Conservation (phyloP, 768 basidiomycete genomes). For the Symmetrospora coprosmae region DNA sequence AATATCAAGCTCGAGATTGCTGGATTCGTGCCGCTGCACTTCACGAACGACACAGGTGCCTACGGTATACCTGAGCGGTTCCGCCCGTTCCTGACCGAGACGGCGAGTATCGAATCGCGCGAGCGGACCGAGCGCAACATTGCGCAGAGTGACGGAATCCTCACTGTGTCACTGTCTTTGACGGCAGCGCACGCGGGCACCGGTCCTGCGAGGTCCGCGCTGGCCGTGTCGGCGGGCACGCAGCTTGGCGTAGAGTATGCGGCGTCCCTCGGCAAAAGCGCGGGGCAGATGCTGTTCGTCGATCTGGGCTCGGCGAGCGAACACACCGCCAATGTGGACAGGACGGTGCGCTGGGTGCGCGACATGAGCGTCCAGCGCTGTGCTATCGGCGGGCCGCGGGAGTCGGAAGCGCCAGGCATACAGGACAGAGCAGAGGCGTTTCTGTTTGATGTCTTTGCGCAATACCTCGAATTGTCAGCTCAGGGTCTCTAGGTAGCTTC, state of each 20-base stretch:
- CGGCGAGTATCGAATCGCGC: neutral
- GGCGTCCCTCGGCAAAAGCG: slow-evolving; percentile 1
- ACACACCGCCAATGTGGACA: neutral
- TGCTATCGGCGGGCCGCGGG: slow-evolving; percentile 15
- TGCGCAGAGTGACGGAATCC: slow-evolving; percentile 1
- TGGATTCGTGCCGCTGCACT: slow-evolving; percentile 9
- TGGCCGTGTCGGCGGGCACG: slow-evolving; percentile 12
- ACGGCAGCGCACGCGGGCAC: neutral
- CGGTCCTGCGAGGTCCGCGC: too few relatives aligned
- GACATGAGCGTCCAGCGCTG: neutral
- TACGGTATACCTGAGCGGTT: slow-evolving; percentile 9
- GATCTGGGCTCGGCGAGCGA: neutral
- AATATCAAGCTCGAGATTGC: too few relatives aligned
- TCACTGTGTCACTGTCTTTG: neutral
- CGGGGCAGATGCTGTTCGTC: slow-evolving; percentile 1
- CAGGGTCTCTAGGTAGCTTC: too few relatives aligned
- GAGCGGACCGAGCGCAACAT: slow-evolving; percentile 19
- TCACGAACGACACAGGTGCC: slow-evolving; percentile 4
- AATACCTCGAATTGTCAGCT: too few relatives aligned
- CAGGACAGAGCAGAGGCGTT: neutral
- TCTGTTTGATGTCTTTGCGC: neutral
- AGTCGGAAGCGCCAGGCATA: slow-evolving; percentile 10
- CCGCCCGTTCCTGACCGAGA: neutral
- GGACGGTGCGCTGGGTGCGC: neutral
- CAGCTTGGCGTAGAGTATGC: slow-evolving; percentile 7